Evolutionary conservation across 2,329 filamentous ascomycete genomes (phyloP), one percentile per base, ranked within the genome.

Genomic region (Penicillium sp.): DNA sequence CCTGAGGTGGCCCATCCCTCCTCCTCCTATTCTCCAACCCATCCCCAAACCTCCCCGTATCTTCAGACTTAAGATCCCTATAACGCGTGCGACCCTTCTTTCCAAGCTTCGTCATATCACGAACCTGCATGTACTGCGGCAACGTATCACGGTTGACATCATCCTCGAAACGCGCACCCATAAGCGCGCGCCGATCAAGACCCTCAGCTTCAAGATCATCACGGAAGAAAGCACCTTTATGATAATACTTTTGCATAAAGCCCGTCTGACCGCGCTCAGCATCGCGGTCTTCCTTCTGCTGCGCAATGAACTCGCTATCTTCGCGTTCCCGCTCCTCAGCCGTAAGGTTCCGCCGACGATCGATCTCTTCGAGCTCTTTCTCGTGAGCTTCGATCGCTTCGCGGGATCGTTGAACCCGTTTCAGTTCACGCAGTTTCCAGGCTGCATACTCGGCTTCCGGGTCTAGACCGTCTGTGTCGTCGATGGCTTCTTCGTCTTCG

Each of bases 161-260:
- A 72, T 97, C 93, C 49, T 84, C 86, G 65, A 94, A 95, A 50
- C 84, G 81, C 2, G 88, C 84, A 15, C 92, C 92, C 85, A 96
- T 96, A 63, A 97, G 82, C 70, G 97, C 90, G 46, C 94, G 82
- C 70, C 87, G 84, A 61, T 90, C 87, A 45, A 97, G 79, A 0
- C 91, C 90, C 61, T 90, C 86, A 16, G 85, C 86, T 65, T 87
- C 85, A 50, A 87, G 82, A 66, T 95, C 90, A 51, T 92, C 91
- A 64, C 89, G 89, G 79, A 91, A 97, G 79, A 97, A 99, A 16
- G 94, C 94, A 48, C 94, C 94, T 77, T 92, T 93, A 81, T 99
- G 94, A 75, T 91, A 92, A 78, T 97, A 99, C 72, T 92, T 92
- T 71, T 97, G 92, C 89, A 97, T 91, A 73, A 87, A 97, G 2